Evolutionary conservation across 2,329 filamentous ascomycete species (phyloP).

Genomic region (Trichoderma simmonsii): DNA sequence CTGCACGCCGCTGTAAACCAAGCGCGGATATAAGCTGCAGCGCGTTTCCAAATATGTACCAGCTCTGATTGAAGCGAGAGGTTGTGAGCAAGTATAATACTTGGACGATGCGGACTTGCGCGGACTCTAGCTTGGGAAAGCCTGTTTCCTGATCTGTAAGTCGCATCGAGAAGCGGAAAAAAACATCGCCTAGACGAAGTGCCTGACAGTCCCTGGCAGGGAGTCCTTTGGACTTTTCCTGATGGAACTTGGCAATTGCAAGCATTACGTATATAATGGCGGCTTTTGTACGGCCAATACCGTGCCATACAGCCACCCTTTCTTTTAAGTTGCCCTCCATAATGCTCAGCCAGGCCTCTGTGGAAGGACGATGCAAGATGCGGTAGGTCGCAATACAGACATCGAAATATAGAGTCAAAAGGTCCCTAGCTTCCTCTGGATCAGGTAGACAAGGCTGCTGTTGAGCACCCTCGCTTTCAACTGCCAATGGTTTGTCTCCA

Average conservation of each 20-base stretch:
- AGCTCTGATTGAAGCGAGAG: conserved; percentile 58
- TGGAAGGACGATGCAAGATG: conserved; percentile 53
- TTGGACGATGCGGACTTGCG: conserved; percentile 56
- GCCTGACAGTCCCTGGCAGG: conserved; percentile 26
- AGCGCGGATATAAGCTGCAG: conserved; percentile 50
- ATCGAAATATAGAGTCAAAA: conserved; percentile 56
- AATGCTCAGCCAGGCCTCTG: conserved; percentile 45
- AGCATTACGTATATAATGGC: conserved; percentile 48
- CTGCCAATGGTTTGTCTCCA: conserved; percentile 47
- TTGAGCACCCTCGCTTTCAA: conserved; percentile 27
- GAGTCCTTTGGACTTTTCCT: conserved; percentile 37
- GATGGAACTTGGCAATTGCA: conserved; percentile 45
- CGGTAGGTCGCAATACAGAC: conserved; percentile 59
- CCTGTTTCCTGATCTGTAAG: conserved; percentile 51
- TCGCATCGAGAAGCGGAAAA: conserved; percentile 41
- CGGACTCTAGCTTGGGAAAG: conserved; percentile 51
- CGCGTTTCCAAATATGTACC: conserved; percentile 57
- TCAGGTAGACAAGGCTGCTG: conserved; percentile 39
- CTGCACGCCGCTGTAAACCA: conserved; percentile 33
- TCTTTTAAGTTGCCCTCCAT: conserved; percentile 39
- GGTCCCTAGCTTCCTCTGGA: conserved; percentile 28
- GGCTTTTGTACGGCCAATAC: conserved; percentile 42
- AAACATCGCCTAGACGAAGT: conserved; percentile 35
- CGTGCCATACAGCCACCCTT: conserved; percentile 36
- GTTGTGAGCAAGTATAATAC: conserved; percentile 58